Base-by-base conservation (phyloP, 1,284 basidiomycete genomes). In the Cutaneotrichosporon sp. region DNA sequence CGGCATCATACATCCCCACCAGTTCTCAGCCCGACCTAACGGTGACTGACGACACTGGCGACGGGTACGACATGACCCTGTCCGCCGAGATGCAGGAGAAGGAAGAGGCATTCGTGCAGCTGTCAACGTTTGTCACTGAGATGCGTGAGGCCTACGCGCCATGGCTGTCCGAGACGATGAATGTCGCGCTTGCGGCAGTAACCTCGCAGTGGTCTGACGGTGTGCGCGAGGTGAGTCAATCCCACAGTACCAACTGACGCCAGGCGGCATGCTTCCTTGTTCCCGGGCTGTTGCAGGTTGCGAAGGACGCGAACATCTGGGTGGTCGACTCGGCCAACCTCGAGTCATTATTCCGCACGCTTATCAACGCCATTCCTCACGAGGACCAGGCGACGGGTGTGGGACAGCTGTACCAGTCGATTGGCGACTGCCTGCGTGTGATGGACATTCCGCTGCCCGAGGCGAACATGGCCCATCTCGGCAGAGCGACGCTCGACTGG, bases 41-140 rank as follows among this genome's bases (percentile, higher is more conserved):
- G 35, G 22, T 35, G 14, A 23, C 17, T 4, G 40, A 36, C 10
- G 59, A 63, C 10, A 55, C 56, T 30, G 60, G 61, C 13, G 83
- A 84, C 20, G 77, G 80, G 12, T 52, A 54, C 20, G 57, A 59
- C 14, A 49, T 52, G 20, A 51, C 61, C 5, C 53, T 64, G 36
- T 90, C 87, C 2, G 84, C 86, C 0, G 83, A 83, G 3, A 83
- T 90, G 59, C 87, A 89, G 63, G 89, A 91, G 62, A 90, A 91
- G 69, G 57, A 87, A 52, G 84, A 88, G 63, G 88, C 88, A 2
- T 89, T 90, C 61, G 86, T 88, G 61, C 88, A 86, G 34, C 78
- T 92, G 14, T 82, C 89, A 4, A 84, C 87, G 17, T 88, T 90
- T 65, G 85, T 83, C 56, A 84, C 82, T 36, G 84, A 85, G 8